Conservation (phyloP, 768 basidiomycete species). For the Termitomyces sp. region DNA sequence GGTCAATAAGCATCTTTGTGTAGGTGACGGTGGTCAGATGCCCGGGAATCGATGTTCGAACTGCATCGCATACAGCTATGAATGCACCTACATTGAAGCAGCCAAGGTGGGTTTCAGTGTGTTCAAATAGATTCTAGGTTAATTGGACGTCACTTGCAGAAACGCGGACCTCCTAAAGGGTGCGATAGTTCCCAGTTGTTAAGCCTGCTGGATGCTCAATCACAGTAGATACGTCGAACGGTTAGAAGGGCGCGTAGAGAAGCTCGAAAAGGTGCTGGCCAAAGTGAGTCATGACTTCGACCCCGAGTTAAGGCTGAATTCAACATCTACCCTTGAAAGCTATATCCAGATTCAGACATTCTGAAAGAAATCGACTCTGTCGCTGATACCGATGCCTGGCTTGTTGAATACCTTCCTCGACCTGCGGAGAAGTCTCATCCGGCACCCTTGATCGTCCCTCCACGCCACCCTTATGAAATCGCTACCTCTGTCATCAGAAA, state of each 20-base stretch:
- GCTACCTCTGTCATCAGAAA: slow-evolving; percentile 35
- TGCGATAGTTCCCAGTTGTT: slow-evolving; percentile 24
- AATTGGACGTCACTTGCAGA: slow-evolving; percentile 24
- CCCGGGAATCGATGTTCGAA: slow-evolving; percentile 66
- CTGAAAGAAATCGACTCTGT: slow-evolving; percentile 51
- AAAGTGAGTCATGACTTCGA: slow-evolving; percentile 24
- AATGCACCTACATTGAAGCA: slow-evolving; percentile 70
- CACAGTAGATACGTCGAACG: slow-evolving; percentile 54
- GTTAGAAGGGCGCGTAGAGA: slow-evolving; percentile 58
- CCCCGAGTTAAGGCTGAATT: not conserved
- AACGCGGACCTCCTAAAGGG: slow-evolving; percentile 66
- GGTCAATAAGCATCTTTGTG: not conserved
- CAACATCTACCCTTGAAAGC: slow-evolving; percentile 31
- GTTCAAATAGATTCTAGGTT: slow-evolving; percentile 3
- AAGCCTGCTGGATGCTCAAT: not conserved
- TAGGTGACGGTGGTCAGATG: slow-evolving; percentile 74
- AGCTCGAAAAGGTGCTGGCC: slow-evolving; percentile 58
- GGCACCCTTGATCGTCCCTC: not conserved
- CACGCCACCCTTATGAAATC: slow-evolving; percentile 22
- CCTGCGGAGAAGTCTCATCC: not conserved
- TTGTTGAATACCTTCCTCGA: slow-evolving; percentile 2
- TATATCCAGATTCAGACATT: slow-evolving; percentile 65
- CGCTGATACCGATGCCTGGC: slow-evolving; percentile 17
- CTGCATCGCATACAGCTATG: slow-evolving; percentile 59
- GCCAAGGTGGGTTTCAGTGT: slow-evolving; percentile 49